These are phyloP conservation scores for Peniophora sp. DNA, from an alignment of 1,284 basidiomycete species.

Conservation along the genomic window DNA sequence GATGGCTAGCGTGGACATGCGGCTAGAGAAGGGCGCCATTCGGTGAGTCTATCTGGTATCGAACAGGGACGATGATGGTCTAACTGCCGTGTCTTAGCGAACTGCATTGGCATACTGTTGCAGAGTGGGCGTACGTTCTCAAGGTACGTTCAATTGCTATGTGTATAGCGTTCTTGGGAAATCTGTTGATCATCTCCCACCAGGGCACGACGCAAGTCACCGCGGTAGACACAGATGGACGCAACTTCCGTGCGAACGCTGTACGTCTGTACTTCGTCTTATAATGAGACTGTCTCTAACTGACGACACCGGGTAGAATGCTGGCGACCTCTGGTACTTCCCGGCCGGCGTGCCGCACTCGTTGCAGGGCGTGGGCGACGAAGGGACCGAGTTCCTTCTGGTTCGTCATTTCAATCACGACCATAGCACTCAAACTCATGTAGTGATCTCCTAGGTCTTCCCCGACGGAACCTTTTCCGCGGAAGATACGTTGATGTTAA, in stretches of 20 bases:
- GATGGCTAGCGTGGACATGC: constrained; percentile 67
- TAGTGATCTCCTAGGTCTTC: constrained; percentile 32
- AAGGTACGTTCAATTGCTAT: constrained; percentile 16
- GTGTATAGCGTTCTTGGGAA: neutral
- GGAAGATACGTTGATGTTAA: constrained; percentile 61
- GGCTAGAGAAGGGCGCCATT: constrained; percentile 54
- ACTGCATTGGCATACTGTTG: constrained; percentile 66
- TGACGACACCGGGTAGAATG: too few relatives aligned
- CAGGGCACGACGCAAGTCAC: constrained; percentile 56
- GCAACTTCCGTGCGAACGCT: constrained; percentile 52
- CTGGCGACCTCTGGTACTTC: constrained; percentile 53
- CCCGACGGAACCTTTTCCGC: constrained; percentile 62
- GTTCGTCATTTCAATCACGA: too few relatives aligned
- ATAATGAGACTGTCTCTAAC: too few relatives aligned
- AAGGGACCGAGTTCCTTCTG: constrained; percentile 64
- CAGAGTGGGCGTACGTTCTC: constrained; percentile 68
- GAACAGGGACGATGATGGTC: too few relatives aligned
- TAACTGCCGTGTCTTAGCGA: too few relatives aligned
- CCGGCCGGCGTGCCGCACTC: constrained; percentile 48
- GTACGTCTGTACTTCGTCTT: constrained; percentile 24
- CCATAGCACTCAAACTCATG: too few relatives aligned
- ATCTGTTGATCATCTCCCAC: constrained; percentile 16
- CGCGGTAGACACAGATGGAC: constrained; percentile 51
- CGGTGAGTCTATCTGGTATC: constrained; percentile 10
- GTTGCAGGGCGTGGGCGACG: constrained; percentile 57